These are phyloP conservation scores for Ophiostoma populinum DNA, from an alignment of 2,329 filamentous ascomycete genomes.

Conservation along the genomic window DNA sequence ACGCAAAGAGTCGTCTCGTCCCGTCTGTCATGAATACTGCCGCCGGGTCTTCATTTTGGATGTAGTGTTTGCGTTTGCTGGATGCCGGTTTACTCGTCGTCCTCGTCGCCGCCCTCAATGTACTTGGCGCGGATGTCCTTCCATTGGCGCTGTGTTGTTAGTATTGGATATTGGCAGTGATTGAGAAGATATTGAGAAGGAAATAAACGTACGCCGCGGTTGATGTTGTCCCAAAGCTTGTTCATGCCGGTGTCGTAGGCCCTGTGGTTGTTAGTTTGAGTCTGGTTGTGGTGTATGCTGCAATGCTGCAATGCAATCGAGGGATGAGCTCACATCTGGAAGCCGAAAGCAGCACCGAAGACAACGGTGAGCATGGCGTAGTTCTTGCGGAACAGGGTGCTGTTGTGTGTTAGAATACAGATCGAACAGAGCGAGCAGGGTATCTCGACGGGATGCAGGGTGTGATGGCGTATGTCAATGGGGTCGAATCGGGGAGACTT, in stretches of 20 bases:
- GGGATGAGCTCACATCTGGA: conserved; percentile 62
- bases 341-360: conserved; percentile 74
- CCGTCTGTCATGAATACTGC: background rate
- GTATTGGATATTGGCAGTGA: too few relatives aligned
- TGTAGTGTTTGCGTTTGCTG: too few relatives aligned
- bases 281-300: background rate
- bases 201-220: conserved; percentile 59
- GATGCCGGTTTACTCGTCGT: conserved; percentile 34
- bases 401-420: conserved; percentile 22
- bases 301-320: background rate
- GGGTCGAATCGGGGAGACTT: conserved; percentile 19
- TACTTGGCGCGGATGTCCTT: conserved; percentile 95
- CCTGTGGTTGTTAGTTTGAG: conserved; percentile 28
- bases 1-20: conserved; percentile 1
- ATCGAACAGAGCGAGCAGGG: background rate
- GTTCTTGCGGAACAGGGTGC: conserved; percentile 74
- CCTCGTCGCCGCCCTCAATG: conserved; percentile 51
- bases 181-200: background rate
- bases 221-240: conserved; percentile 76
- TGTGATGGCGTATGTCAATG: background rate
- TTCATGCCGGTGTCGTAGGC: conserved; percentile 69
- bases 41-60: background rate
- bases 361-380: conserved; percentile 72
- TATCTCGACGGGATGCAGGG: background rate
- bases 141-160: conserved; percentile 70